Base-by-base conservation (phyloP, 2,329 filamentous ascomycete species). In the Didymella keratinophila region DNA sequence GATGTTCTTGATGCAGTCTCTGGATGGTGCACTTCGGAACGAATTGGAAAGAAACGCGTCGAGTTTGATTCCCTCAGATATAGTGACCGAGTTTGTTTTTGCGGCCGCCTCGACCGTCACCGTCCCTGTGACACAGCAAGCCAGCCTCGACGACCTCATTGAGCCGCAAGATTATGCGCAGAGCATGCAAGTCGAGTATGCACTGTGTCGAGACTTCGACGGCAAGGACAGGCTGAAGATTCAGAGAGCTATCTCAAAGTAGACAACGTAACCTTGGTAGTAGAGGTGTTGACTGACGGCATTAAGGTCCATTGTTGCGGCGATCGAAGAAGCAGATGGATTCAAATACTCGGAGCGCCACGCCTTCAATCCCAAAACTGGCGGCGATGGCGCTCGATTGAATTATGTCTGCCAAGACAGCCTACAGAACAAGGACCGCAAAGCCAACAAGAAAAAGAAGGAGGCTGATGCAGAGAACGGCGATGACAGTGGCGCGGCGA, bases 361-460 rank as follows among this genome's bases (percentile, higher is more conserved):
- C 27, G 71, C 68, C 3, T 60, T 61, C 25, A 73, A 70, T 25
- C 41, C 46, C 8, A 76, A 63, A 43, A 69, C 68, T 9, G 65
- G 67, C 16, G 62, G 60, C 7, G 72, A 76, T 55, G 74, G 75
- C 10, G 54, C 60, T 23, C 68, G 73, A 3, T 66, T 76, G 53
- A 73, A 66, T 39, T 77, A 71, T 60, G 63, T 76, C 10, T 77
- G 74, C 47, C 59, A 58, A 28, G 73, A 76, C 55, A 77, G 72
- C 23, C 54, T 71, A 3, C 67, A 75, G 54, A 75, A 76, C 56
- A 66, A 62, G 18, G 56, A 70, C 48, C 66, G 71, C 10, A 70
- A 68, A 25, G 60, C 53, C 52, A 71, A 69, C 52, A 56, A 51
- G 30, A 71, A 69, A 58, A 70, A 69, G 57, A 62, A 62, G 39